phyloP scores from a whole-genome alignment of 768 basidiomycete genomes.

The Chalciporus chontae region DNA sequence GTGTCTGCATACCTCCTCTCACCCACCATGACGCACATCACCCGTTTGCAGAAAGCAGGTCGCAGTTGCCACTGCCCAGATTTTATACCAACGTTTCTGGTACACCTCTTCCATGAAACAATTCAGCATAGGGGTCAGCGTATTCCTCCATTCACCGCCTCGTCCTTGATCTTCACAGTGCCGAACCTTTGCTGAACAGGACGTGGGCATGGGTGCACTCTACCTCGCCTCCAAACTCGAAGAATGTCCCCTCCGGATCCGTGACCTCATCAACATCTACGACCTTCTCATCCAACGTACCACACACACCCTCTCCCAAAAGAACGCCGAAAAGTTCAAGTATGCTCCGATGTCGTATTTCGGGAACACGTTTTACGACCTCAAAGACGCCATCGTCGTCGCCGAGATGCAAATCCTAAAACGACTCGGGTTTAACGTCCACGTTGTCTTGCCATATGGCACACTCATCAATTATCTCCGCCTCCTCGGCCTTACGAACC shows the following conservation, averaged over 20 bases:
- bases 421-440: constrained; percentile 91
- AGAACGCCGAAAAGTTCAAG: constrained; percentile 42
- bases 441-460: constrained; percentile 89
- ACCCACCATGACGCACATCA: constrained; percentile 5
- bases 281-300: constrained; percentile 82
- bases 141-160: constrained; percentile 3
- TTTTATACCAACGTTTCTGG: constrained; percentile 96
- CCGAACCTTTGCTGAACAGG: constrained; percentile 41
- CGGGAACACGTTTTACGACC: constrained; percentile 84
- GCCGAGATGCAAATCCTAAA: constrained; percentile 98
- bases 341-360: constrained; percentile 90
- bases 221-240: constrained; percentile 89
- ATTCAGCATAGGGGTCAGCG: constrained; percentile 85
- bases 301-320: constrained; percentile 42
- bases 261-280: constrained; percentile 93
- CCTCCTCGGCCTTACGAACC: constrained; percentile 79
- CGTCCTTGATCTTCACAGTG: constrained; percentile 7
- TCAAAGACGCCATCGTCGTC: constrained; percentile 91
- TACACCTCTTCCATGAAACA: constrained; percentile 93
- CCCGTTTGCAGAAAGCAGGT: constrained; percentile 75
- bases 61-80: constrained; percentile 94
- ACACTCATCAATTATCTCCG: constrained; percentile 93
- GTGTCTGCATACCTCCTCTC: constrained; percentile 24
- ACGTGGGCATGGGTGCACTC: constrained; percentile 85
- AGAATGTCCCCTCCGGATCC: constrained; percentile 86